Evolutionary conservation across 768 basidiomycete genomes (phyloP).

Genomic region (Antrodiella citrinella): DNA sequence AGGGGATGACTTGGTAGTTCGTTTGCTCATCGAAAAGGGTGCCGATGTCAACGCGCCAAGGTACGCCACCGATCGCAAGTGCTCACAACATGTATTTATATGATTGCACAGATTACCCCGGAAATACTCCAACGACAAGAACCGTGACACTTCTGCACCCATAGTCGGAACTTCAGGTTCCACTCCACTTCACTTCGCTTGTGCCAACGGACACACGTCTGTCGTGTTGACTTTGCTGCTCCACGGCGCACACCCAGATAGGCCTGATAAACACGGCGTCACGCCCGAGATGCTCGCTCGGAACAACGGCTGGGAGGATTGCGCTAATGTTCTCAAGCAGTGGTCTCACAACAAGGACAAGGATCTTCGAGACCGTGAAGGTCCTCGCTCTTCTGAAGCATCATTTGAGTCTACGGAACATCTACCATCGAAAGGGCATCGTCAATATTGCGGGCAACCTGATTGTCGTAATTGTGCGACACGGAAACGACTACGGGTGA

Average conservation of each 20-base stretch:
- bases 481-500: constrained; percentile 49
- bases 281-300: constrained; percentile 81
- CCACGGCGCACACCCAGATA: constrained; percentile 74
- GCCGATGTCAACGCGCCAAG: constrained; percentile 98
- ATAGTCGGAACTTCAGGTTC: constrained; percentile 82
- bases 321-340: constrained; percentile 62
- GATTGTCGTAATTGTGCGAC: constrained; percentile 13
- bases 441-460: constrained; percentile 4
- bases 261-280: constrained; percentile 84
- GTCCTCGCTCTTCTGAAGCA: constrained; percentile 10
- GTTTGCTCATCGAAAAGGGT: constrained; percentile 82
- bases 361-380: constrained; percentile 48
- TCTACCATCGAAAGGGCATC: constrained; percentile 5
- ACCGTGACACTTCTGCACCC: constrained; percentile 54
- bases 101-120: constrained; percentile 48
- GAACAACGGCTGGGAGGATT: constrained; percentile 72
- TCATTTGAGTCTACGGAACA: constrained; percentile 11
- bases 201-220: constrained; percentile 83
- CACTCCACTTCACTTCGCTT: constrained; percentile 94
- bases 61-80: constrained; percentile 30
- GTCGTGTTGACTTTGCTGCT: constrained; percentile 76
- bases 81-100: constrained; percentile 1
- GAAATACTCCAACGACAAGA: constrained; percentile 65
- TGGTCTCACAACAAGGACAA: constrained; percentile 59
- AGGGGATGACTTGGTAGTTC: constrained; percentile 82